Evolutionary conservation across 257 asterid genomes (phyloP).

Genomic region (Nicotiana attenuata): DNA sequence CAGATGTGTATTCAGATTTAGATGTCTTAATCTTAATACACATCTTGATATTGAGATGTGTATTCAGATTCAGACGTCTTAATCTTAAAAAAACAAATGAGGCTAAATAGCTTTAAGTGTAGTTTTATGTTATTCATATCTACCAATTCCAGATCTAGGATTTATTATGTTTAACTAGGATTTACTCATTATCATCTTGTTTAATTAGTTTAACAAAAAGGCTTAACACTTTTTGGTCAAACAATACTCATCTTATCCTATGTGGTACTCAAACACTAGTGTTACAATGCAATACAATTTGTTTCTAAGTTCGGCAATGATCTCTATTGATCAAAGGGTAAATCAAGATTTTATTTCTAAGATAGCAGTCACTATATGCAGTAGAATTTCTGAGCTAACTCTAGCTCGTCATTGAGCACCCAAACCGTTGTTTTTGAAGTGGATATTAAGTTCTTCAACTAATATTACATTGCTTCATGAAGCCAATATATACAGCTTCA

Average conservation of each 20-base stretch:
- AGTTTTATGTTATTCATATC: no score
- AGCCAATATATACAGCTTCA: conserved; percentile 72
- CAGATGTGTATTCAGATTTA: no score
- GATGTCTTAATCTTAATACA: no score
- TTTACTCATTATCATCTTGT: no score
- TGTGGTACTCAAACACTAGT: conserved; percentile 1
- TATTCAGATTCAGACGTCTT: no score
- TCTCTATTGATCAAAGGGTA: neutral
- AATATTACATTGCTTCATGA: conserved; percentile 94
- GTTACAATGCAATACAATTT: neutral
- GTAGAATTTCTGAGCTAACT: conserved; percentile 60
- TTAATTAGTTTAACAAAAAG: no score
- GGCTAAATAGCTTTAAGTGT: no score
- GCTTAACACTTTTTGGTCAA: no score
- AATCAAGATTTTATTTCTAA: neutral
- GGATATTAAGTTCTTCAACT: conserved; percentile 76
- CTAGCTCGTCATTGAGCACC: conserved; percentile 92
- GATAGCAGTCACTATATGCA: neutral
- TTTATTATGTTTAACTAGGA: no score
- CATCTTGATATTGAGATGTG: no score
- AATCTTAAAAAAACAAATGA: no score
- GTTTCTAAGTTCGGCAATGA: neutral
- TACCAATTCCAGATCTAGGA: no score
- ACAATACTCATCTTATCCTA: neutral
- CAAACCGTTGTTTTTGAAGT: conserved; percentile 81